Evolutionary conservation across 2,329 filamentous ascomycete genomes (phyloP).

Genomic region (Colletotrichum liaoningense): DNA sequence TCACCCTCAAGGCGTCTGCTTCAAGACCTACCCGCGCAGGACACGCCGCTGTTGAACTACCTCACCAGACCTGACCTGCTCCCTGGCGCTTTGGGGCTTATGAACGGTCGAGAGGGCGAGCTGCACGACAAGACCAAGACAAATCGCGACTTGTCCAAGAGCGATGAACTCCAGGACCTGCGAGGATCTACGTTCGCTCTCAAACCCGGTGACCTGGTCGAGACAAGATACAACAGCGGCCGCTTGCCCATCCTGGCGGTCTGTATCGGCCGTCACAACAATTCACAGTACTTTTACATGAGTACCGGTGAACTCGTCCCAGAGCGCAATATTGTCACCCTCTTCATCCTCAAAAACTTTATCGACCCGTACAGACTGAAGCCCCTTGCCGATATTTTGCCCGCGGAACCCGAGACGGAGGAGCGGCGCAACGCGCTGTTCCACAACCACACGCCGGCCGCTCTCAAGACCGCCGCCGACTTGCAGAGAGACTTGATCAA

Average conservation of each 20-base stretch:
- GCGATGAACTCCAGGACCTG: constrained; percentile 50
- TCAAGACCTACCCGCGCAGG: constrained; percentile 43
- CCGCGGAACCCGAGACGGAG: constrained; percentile 19
- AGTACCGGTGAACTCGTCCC: constrained; percentile 62
- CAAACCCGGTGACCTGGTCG: constrained; percentile 62
- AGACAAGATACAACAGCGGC: constrained; percentile 55
- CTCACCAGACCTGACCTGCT: constrained; percentile 49
- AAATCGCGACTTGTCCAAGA: constrained; percentile 47
- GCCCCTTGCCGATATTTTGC: constrained; percentile 42
- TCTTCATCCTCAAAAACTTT: constrained; percentile 64
- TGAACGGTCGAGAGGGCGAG: constrained; percentile 37
- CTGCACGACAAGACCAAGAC: constrained; percentile 30
- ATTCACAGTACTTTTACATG: constrained; percentile 66
- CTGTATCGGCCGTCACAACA: constrained; percentile 63
- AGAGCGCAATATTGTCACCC: constrained; percentile 53
- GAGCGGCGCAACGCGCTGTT: constrained; percentile 32
- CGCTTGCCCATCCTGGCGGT: constrained; percentile 62
- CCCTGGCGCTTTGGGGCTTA: constrained; percentile 39
- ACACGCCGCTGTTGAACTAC: constrained; percentile 45
- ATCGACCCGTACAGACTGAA: constrained; percentile 53
- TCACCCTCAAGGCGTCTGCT: constrained; percentile 39
- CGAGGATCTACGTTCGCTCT: constrained; percentile 46
- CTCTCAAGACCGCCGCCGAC: constrained; percentile 36
- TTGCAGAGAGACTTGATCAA: constrained; percentile 60
- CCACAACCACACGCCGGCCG: constrained; percentile 21